Conservation (phyloP, 345 rosid species). For the Trapa bicornis region DNA sequence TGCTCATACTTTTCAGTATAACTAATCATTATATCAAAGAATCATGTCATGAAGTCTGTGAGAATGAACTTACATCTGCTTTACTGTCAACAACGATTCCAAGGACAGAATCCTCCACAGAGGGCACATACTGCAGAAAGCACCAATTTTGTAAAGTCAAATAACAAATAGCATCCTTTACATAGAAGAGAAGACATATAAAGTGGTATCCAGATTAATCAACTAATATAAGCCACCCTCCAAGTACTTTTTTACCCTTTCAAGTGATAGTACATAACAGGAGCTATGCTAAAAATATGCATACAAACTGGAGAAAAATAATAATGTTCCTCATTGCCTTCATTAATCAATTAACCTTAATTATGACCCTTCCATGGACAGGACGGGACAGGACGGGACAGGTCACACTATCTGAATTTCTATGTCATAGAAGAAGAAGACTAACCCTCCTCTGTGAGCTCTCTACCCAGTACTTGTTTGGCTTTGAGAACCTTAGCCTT, state of each 20-base stretch:
- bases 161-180: background rate
- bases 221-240: background rate
- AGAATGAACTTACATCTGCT: slow-evolving; percentile 53
- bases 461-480: slow-evolving; percentile 69
- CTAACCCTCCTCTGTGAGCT: slow-evolving; percentile 78
- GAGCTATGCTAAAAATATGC: background rate
- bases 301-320: background rate
- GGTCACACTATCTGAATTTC: background rate
- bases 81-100: slow-evolving; percentile 71
- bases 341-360: background rate
- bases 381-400: background rate
- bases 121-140: slow-evolving; percentile 56
- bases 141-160: slow-evolving; percentile 4
- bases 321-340: background rate
- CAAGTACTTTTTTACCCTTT: background rate
- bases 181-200: background rate
- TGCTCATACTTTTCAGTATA: background rate
- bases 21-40: background rate
- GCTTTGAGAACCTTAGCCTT: slow-evolving; percentile 55
- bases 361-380: background rate
- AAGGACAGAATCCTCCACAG: slow-evolving; percentile 57
- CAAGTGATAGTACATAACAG: background rate
- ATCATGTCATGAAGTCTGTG: background rate
- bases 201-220: background rate
- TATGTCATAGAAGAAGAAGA: background rate